A percentile compares a stretch with the other conserved stretches of the same genome.
Conservation (phyloP, 192 early-diverging fungal species). For the Borealophlyctis nickersoniae region DNA sequence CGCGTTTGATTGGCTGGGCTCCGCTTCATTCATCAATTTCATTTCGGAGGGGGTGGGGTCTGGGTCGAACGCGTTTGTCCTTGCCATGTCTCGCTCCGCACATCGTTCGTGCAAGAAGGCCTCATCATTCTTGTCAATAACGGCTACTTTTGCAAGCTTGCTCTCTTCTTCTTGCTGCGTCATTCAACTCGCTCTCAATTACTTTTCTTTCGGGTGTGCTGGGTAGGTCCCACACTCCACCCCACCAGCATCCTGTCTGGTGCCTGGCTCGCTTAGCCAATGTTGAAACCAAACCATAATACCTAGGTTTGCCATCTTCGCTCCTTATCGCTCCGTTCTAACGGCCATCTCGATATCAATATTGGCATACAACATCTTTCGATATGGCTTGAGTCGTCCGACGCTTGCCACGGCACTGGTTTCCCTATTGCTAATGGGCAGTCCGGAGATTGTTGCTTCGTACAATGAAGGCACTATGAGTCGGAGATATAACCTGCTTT, state of each 20-base stretch:
- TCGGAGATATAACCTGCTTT: neutral
- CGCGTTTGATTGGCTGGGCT: no score
- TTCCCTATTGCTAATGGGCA: neutral
- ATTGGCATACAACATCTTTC: neutral
- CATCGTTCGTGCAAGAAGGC: no score
- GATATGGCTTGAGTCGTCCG: neutral
- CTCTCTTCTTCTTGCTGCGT: neutral
- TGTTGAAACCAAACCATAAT: no score
- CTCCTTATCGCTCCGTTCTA: neutral
- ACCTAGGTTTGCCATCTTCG: neutral
- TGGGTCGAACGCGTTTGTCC: no score
- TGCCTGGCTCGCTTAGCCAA: neutral
- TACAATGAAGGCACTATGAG: neutral
- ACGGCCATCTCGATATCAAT: neutral
- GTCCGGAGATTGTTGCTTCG: constrained; percentile 1
- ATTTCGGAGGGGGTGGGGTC: no score
- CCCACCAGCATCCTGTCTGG: neutral
- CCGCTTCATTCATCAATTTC: no score
- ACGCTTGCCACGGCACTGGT: neutral
- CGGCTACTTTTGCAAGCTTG: no score
- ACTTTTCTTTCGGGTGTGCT: neutral
- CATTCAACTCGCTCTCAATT: neutral
- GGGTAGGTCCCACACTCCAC: neutral
- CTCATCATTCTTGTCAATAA: no score
- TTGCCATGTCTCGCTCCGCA: no score